A percentile compares a stretch with the other conserved stretches of the same genome.
phyloP scores from a whole-genome alignment of 169 alveolate species.

The Plasmodium chabaudi region DNA sequence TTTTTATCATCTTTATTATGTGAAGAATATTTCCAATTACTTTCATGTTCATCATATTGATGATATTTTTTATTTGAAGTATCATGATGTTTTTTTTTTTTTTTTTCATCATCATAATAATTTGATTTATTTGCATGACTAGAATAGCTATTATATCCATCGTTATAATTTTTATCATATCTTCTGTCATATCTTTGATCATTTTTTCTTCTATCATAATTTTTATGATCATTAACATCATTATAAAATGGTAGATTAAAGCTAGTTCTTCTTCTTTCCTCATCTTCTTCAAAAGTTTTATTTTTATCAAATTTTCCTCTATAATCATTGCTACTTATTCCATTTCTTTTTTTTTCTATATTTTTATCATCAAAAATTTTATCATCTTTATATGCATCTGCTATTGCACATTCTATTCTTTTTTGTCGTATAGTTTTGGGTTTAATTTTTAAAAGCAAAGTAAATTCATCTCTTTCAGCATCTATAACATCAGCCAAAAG shows the following conservation, averaged over 20 bases:
- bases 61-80: too few species aligned
- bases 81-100: constrained; percentile 2
- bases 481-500: constrained; percentile 82
- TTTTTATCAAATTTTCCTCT: background rate
- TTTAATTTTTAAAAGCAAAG: constrained; percentile 85
- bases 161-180: background rate
- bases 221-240: constrained; percentile 1
- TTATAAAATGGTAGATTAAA: constrained; percentile 14
- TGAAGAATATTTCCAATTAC: too few species aligned
- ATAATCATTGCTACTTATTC: background rate
- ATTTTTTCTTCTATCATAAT: constrained; percentile 1
- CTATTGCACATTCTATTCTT: constrained; percentile 80
- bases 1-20: background rate
- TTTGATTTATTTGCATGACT: background rate
- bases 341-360: background rate
- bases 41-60: too few species aligned
- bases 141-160: background rate
- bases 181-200: background rate
- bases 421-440: constrained; percentile 84
- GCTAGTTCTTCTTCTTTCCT: background rate
- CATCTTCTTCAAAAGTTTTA: constrained; percentile 6
- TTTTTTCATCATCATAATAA: constrained; percentile 7
- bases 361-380: constrained; percentile 20
- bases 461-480: constrained; percentile 84
- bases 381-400: constrained; percentile 40